These are phyloP conservation scores for Cyclotella baltica DNA, from an alignment of 108 stramenopile species.

Conservation along the genomic window DNA sequence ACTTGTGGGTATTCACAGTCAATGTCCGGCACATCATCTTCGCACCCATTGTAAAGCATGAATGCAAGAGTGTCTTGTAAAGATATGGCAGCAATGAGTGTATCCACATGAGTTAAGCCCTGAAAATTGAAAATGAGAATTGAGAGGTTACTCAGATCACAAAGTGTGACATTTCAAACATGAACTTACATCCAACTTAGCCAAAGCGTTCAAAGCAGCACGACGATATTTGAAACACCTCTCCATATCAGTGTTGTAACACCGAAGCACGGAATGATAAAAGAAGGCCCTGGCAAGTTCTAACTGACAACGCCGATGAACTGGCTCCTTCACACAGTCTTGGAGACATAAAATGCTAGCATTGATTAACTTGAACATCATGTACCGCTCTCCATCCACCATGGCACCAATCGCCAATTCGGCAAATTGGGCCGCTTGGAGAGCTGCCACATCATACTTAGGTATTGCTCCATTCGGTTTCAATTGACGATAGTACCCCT, in stretches of 20 bases:
- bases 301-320: conserved; percentile 67
- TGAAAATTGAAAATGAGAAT: background rate
- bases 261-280: conserved; percentile 72
- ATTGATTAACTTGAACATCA: conserved; percentile 81
- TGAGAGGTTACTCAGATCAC: background rate
- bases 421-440: conserved; percentile 84
- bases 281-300: conserved; percentile 80
- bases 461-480: conserved; percentile 59
- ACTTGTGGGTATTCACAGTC: conserved; percentile 64
- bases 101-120: conserved; percentile 39
- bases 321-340: conserved; percentile 53
- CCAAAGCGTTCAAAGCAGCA: conserved; percentile 69
- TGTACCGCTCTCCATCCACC: conserved; percentile 47
- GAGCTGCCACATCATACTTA: conserved; percentile 70
- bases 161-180: background rate
- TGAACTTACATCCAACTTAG: conserved; percentile 65
- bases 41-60: conserved; percentile 84
- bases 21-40: conserved; percentile 71
- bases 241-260: conserved; percentile 78
- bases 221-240: conserved; percentile 87
- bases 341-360: conserved; percentile 79
- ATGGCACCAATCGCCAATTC: conserved; percentile 85
- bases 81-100: conserved; percentile 68
- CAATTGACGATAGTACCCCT: conserved; percentile 69
- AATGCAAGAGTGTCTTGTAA: conserved; percentile 83